Conservation (phyloP, 805 yeast species). For the Teunomyces panamensis region DNA sequence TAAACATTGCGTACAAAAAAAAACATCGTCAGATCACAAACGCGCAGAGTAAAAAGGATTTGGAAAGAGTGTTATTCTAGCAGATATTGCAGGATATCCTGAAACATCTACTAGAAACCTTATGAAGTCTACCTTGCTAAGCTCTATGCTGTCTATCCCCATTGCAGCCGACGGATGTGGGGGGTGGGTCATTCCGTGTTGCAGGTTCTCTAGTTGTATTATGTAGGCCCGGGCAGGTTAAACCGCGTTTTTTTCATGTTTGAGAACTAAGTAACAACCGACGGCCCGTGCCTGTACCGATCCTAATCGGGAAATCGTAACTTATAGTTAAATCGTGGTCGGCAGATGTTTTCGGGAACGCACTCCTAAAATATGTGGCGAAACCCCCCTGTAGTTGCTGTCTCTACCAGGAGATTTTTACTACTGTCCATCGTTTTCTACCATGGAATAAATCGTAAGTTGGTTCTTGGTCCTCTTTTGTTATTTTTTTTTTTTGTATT, state of each 20-base stretch:
- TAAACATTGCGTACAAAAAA: background rate
- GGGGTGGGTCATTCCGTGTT: no score
- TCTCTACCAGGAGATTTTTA: background rate
- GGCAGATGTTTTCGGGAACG: background rate
- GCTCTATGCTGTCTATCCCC: no score
- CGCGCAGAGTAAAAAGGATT: background rate
- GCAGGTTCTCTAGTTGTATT: background rate
- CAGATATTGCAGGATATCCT: no score
- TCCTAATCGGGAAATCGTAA: background rate
- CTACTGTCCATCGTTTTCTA: background rate
- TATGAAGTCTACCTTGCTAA: no score
- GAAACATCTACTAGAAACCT: no score
- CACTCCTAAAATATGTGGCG: background rate
- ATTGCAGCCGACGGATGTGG: no score
- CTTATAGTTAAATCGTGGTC: background rate
- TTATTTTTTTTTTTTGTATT: background rate
- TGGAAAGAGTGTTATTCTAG: background rate
- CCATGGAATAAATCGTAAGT: no score
- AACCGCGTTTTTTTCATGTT: slow-evolving; percentile 1
- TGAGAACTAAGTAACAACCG: background rate
- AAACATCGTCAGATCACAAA: background rate
- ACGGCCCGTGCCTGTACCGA: background rate
- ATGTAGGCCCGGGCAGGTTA: background rate
- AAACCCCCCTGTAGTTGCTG: background rate
- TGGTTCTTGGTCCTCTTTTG: background rate